phyloP scores from a whole-genome alignment of 2,329 filamentous ascomycete genomes.

The Diaporthe sp. region DNA sequence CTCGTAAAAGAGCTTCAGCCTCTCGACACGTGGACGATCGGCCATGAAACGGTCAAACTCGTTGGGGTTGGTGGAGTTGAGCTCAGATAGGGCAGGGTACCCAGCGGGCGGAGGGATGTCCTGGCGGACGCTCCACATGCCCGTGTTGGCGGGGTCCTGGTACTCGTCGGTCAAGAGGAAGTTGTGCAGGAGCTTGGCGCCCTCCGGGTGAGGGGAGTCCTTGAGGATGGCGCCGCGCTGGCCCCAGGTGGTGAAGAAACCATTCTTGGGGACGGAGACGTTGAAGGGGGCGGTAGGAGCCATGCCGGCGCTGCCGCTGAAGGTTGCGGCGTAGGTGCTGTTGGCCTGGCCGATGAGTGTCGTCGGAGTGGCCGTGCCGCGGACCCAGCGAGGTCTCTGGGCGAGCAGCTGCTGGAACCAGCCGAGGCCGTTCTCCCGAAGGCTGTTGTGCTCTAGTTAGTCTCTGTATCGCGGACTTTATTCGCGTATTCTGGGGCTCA shows the following conservation, averaged over 20 bases:
- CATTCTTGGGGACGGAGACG: background rate
- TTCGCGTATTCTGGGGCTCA: background rate
- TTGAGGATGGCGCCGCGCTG: constrained; percentile 3
- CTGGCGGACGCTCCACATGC: background rate
- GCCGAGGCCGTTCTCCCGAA: background rate
- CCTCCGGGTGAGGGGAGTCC: background rate
- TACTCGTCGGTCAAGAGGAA: background rate
- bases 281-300: background rate
- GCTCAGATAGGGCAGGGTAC: background rate
- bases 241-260: background rate
- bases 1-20: background rate
- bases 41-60: background rate
- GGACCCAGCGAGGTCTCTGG: constrained; percentile 1
- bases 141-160: background rate
- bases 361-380: background rate
- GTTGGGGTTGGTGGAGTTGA: background rate
- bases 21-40: background rate
- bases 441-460: background rate
- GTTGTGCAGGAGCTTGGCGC: constrained; percentile 5
- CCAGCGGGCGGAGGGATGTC: background rate
- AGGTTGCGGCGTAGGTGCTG: background rate
- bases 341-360: background rate
- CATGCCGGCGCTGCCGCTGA: background rate
- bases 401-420: background rate
- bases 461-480: background rate